Evolutionary conservation across 352 stramenopile genomes (phyloP), one percentile per base, ranked within the genome.

Genomic region (Phytophthora multivora): DNA sequence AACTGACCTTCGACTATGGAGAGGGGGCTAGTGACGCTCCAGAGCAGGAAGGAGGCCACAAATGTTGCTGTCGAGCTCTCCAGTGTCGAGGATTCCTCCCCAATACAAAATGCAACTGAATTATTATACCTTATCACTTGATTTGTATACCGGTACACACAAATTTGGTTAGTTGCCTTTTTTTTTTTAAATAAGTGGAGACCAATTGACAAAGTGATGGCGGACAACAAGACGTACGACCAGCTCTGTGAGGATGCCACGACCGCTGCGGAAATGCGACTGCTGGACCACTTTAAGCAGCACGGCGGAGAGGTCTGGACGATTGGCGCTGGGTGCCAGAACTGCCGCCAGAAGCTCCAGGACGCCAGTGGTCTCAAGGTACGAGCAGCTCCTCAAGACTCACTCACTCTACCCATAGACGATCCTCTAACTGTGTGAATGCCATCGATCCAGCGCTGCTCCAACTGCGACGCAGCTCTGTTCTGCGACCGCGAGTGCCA

Each of bases 271-370:
- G 81, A 91, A 65, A 77, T 58, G 60, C 81, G 83, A 19, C 57
- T 93, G 49, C 69, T 91, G 45, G 80, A 90, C 40, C 81, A 93
- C 67, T 90, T 90, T 46, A 85, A 89, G 69, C 55, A 84, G n/a
- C 69, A 83, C 38, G 83, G 83, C 13, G 83, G 81, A 30, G 83
- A 90, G 39, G 83, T 93, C 40, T 91, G 82, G 82, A 79, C 51
- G n/a, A 80, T 91, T 40, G 82, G 82, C 26, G 45, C 38, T 13
- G 82, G 79, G 13, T 91, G 82, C 46, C 68, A 91, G 45, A 73
- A 62, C 59, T 91, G 82, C 58, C 77, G 78, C 42, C 42, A 78
- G 48, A 81, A 66, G 30, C 30, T 73, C 6, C 71, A 84, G 23
- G 71, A 88, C 65, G 62, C 63, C 13, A 76, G 59, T 38, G 52